Conservation (phyloP, 2,329 filamentous ascomycete genomes). For the Fusarium xyrophilum region DNA sequence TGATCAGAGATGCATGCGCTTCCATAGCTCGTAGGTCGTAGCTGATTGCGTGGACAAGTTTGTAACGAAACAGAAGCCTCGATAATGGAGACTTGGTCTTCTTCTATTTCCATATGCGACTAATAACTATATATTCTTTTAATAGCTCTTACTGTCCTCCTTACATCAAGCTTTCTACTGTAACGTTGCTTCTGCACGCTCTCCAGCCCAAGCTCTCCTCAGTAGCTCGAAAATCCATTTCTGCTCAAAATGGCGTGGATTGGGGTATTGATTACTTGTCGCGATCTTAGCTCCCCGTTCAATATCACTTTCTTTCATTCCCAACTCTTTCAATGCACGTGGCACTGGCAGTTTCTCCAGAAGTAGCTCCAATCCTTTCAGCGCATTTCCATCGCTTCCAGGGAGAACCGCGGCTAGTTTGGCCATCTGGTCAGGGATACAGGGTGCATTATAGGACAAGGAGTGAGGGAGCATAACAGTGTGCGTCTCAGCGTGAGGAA, state of each 20-base stretch:
- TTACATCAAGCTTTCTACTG: accelerated
- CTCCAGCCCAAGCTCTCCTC: not conserved
- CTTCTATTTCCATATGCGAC: accelerated
- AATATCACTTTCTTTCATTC: not conserved
- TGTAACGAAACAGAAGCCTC: too few species aligned
- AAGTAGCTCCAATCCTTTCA: accelerated
- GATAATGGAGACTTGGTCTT: too few species aligned
- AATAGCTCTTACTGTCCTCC: accelerated
- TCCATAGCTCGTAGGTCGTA: too few species aligned
- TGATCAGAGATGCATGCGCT: too few species aligned
- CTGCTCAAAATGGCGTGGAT: not conserved
- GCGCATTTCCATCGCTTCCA: not conserved
- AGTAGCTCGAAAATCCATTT: not conserved
- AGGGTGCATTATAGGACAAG: not conserved
- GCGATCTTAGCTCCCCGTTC: not conserved
- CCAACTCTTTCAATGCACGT: not conserved
- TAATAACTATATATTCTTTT: accelerated
- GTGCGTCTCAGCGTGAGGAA: not conserved
- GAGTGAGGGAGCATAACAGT: not conserved
- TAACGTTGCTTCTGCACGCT: accelerated
- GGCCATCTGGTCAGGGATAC: not conserved
- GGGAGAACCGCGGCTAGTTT: not conserved
- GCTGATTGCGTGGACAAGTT: too few species aligned
- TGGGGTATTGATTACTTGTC: not conserved
- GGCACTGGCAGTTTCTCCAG: accelerated